These are phyloP conservation scores for Amphicarpaea edgeworthii DNA, from an alignment of 306 rosid species.

Conservation along the genomic window DNA sequence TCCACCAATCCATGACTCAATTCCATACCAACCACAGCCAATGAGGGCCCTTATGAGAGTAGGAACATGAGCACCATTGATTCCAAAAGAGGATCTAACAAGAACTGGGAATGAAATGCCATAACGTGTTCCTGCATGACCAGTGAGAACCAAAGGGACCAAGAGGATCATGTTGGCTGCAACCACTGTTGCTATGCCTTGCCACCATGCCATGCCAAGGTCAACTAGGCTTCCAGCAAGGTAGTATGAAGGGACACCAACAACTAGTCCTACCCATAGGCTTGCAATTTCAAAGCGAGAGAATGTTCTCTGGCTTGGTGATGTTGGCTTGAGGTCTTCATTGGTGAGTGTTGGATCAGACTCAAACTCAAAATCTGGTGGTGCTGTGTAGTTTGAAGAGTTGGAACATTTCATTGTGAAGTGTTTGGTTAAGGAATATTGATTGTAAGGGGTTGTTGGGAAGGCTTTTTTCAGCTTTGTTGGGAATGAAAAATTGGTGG, in stretches of 20 bases:
- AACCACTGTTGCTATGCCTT: constrained; percentile 85
- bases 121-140: constrained; percentile 81
- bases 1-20: constrained; percentile 96
- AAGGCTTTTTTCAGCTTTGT: neutral
- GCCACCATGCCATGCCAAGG: constrained; percentile 99
- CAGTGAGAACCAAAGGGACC: constrained; percentile 72
- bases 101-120: constrained; percentile 90
- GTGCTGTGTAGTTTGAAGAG: constrained; percentile 32
- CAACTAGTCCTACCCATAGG: constrained; percentile 89
- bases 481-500: constrained; percentile 19
- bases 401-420: constrained; percentile 44
- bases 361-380: constrained; percentile 32
- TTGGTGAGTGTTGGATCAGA: constrained; percentile 64
- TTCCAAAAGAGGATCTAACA: constrained; percentile 85
- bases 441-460: neutral
- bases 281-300: constrained; percentile 74
- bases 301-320: constrained; percentile 59
- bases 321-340: constrained; percentile 83
- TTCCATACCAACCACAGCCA: constrained; percentile 99
- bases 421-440: neutral
- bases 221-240: constrained; percentile 91
- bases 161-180: constrained; percentile 66
- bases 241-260: constrained; percentile 90
- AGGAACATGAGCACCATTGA: constrained; percentile 86
- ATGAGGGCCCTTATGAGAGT: constrained; percentile 79